A percentile compares a stretch with the other conserved stretches of the same genome.
Evolutionary conservation across 495 filamentous ascomycete genomes (phyloP).

Genomic region (Hypoxylon trugodes): DNA sequence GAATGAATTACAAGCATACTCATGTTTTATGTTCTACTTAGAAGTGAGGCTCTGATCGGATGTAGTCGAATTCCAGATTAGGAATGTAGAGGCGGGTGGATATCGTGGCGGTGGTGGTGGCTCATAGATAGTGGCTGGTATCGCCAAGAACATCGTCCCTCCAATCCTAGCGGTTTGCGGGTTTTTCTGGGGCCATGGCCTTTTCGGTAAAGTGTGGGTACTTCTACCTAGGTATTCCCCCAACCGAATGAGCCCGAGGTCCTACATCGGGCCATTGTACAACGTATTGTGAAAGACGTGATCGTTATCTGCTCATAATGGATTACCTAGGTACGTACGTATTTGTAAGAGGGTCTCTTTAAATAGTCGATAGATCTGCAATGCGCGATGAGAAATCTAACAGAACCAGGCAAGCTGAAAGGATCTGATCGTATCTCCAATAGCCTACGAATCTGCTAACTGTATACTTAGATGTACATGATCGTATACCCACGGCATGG

Average conservation of each 20-base stretch:
- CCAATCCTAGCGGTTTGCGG: too few relatives aligned
- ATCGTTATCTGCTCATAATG: background rate
- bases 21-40: too few relatives aligned
- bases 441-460: too few relatives aligned
- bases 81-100: too few relatives aligned
- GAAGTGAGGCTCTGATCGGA: too few relatives aligned
- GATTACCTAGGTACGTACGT: background rate
- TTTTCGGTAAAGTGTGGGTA: conserved; percentile 5
- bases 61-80: too few relatives aligned
- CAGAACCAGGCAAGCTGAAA: background rate
- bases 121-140: too few relatives aligned
- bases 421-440: background rate
- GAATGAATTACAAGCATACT: too few relatives aligned
- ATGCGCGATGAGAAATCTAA: background rate
- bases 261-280: conserved; percentile 11
- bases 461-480: background rate
- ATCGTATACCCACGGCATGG: conserved; percentile 8
- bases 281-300: background rate
- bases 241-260: conserved; percentile 27
- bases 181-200: conserved; percentile 2
- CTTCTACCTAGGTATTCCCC: background rate
- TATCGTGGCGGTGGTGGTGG: too few relatives aligned
- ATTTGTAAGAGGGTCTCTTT: background rate
- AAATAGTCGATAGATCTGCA: background rate
- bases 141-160: too few relatives aligned